Base-by-base conservation (phyloP, 768 basidiomycete species). In the Sporobolomyces roseus region DNA sequence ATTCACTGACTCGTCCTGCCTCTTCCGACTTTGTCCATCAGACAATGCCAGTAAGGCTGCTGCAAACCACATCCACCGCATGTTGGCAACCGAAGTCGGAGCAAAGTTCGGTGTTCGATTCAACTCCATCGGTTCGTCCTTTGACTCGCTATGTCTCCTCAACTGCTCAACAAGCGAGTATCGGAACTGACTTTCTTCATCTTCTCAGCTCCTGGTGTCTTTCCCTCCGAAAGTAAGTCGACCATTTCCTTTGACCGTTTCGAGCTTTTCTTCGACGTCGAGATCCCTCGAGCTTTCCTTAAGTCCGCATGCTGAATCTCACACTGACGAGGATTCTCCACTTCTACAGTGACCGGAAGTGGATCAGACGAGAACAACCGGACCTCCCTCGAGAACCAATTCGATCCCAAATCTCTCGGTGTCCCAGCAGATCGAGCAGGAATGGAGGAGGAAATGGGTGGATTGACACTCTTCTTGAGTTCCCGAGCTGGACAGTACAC, bases 381-480 rank as follows among this genome's bases (percentile, higher is more conserved):
- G 52, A 49, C 58, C 21, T 16, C 9, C 17, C 63, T 69, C 58
- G 58, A 54, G 30, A 53, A 46, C 35, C 35, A 68, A 29, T 69
- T 69, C 38, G 68, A 69, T 56, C 68, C 68, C 0, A 12, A 27
- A 16, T 69, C 68, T 19, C 33, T 69, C 4, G 36, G 19, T 1
- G 27, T 61, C 19, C 58, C 63, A 0, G 62, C 63, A 9, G 41
- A 36, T 5, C 62, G 68, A 23, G 68, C 48, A 13, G 68, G 68
- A 9, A 17, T 14, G 6, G 68, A 69, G 3, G 68, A 69, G 38
- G 68, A 69, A 30, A 61, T 69, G 52, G 68, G 43, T 14, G 68
- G 68, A 93, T 91, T 81, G 92, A 94, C 83, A 89, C 96, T 74
- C 85, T 65, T 62, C 55, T 54, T 64, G 50, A 27, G 45, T 0